Base-by-base conservation (phyloP, 2,329 filamentous ascomycete species). In the Claviceps purpurea region DNA sequence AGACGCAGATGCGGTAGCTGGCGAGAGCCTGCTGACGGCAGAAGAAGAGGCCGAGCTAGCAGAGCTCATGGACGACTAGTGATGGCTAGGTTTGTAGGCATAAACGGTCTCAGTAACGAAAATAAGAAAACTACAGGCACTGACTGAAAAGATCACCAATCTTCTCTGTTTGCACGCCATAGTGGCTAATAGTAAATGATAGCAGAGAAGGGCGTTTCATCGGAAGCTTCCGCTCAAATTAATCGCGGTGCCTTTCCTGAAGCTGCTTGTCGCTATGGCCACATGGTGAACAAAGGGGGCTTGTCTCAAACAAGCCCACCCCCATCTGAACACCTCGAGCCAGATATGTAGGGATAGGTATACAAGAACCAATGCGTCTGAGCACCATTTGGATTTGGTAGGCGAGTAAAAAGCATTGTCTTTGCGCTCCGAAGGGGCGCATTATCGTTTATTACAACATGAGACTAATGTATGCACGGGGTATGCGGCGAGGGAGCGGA, bases 21-120 rank as follows among this genome's bases (percentile, higher is more conserved):
- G 67, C 38, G 70, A 69, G 56, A 71, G 73, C 41, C 55, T 82
- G 62, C 71, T 96, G 68, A 95, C 89, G 5, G 85, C 81, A 13
- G 91, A 97, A 60, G 93, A 98, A 66, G 91, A 97, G 67, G 84
- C 86, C 4, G 93, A 97, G 67, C 73, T 98, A 57, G 90, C 89
- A 14, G 93, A 90, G 57, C 70, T 98, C 64, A 87, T 98, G 87
- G 88, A 84, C 56, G 83, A 87, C 56, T 76, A 51, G 44, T 30
- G 26, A 5, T 42, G 30, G 30, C 30, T 11, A 34, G 30, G 3
- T 3, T 11, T 11, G 30, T 34, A 22, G 24, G 30, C 7, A 37
- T 38, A 22, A 45, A 20, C 44, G n/a, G n/a, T n/a, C 13, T 38
- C 47, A 20, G 24, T 26, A 18, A 20, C 38, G 16, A 30, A 39